phyloP scores from a whole-genome alignment of 2,329 filamentous ascomycete species.

The Aspergillus melleus region DNA sequence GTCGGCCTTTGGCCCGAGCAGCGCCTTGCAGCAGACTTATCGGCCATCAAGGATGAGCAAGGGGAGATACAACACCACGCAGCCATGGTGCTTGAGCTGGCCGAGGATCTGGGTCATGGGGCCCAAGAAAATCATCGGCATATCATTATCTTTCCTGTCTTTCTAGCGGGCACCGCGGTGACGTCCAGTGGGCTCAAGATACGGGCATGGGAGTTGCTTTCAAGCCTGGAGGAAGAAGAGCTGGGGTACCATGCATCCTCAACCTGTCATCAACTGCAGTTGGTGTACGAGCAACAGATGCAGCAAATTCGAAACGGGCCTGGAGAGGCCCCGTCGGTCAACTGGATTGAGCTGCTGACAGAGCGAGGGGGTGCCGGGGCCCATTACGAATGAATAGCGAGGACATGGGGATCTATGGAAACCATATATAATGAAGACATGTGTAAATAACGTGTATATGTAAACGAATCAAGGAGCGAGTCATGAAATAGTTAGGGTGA shows the following conservation, averaged over 20 bases:
- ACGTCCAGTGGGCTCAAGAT: slow-evolving; percentile 44
- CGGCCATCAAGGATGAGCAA: slow-evolving; percentile 40
- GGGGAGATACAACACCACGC: slow-evolving; percentile 48
- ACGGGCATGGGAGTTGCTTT: slow-evolving; percentile 51
- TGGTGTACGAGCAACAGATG: slow-evolving; percentile 51
- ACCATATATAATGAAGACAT: neutral
- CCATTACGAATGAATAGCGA: slow-evolving; percentile 43
- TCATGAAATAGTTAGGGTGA: no score
- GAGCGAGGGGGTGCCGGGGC: slow-evolving; percentile 50
- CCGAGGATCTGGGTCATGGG: slow-evolving; percentile 39
- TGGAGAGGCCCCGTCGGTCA: slow-evolving; percentile 45
- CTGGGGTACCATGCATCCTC: slow-evolving; percentile 51
- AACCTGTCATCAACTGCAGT: slow-evolving; percentile 47
- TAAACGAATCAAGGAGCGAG: neutral
- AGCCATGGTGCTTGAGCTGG: slow-evolving; percentile 47
- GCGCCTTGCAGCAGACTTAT: slow-evolving; percentile 39
- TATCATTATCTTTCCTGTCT: slow-evolving; percentile 55
- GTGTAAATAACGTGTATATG: slow-evolving; percentile 3
- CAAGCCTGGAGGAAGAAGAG: slow-evolving; percentile 48
- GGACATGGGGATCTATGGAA: neutral
- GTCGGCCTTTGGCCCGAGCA: slow-evolving; percentile 56
- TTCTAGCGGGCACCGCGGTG: slow-evolving; percentile 52
- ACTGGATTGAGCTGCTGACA: slow-evolving; percentile 52
- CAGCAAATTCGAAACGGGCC: slow-evolving; percentile 40
- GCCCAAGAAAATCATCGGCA: slow-evolving; percentile 43